Conservation (phyloP, 345 rosid species). For the Euphorbia peplus region DNA sequence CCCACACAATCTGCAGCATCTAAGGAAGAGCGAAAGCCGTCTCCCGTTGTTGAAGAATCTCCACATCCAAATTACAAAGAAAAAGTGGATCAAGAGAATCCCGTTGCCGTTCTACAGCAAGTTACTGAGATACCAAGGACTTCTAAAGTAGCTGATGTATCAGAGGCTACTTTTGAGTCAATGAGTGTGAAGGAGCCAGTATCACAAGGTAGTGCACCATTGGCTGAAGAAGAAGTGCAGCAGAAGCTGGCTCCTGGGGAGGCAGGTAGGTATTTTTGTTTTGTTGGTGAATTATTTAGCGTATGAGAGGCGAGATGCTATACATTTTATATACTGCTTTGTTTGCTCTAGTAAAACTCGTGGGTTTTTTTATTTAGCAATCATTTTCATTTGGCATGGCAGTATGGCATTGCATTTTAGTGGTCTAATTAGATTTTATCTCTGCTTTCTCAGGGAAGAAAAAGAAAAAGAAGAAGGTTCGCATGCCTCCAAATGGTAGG, state of each 20-base stretch:
- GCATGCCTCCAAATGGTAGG: conserved; percentile 56
- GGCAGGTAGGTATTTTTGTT: conserved; percentile 15
- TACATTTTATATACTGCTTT: background rate
- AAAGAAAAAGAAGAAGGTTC: conserved; percentile 79
- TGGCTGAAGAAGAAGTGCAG: conserved; percentile 37
- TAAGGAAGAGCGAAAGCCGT: conserved; percentile 54
- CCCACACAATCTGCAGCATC: conserved; percentile 74
- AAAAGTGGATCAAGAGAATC: conserved; percentile 40
- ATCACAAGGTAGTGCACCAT: conserved; percentile 47
- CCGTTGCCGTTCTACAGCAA: conserved; percentile 36
- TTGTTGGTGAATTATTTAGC: background rate
- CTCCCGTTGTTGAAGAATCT: conserved; percentile 37
- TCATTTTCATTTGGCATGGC: background rate
- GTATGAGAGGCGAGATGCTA: background rate
- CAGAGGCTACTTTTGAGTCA: conserved; percentile 69
- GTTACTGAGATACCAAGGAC: conserved; percentile 41
- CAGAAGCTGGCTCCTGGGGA: conserved; percentile 34
- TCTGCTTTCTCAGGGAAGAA: conserved; percentile 55
- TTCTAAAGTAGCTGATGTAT: conserved; percentile 46
- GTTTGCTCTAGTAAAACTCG: background rate
- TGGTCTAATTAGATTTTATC: conserved; percentile 3
- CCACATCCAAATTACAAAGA: conserved; percentile 32
- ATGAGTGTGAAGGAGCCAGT: conserved; percentile 66
- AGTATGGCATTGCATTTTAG: background rate
- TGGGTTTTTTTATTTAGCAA: background rate